Evolutionary conservation across 306 rosid species (phyloP), one percentile per base, ranked within the genome.

Genomic region (Quercus ilex): DNA sequence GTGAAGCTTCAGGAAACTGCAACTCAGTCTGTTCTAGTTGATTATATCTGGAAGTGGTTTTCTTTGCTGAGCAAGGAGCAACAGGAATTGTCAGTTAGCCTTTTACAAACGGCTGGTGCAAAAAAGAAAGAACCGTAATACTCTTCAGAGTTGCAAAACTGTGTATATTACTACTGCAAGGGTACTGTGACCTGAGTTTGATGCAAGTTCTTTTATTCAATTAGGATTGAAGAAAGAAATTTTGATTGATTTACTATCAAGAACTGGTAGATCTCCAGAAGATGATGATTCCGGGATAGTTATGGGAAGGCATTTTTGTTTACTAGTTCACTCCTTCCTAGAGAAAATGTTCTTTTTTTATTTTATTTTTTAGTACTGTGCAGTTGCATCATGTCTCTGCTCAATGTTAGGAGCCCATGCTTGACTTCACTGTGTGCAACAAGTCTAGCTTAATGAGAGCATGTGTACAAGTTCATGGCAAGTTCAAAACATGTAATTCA

Each of bases 41-140:
- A 83, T 71, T 78, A 73, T 73, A 82, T 92, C 21, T 83, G 87
- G 64, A 83, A 76, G 78, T 94, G 97, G 98, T 90, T 86, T 80
- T 85, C 85, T 57, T 81, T 73, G 71, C 85, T 94, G 78, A 86
- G 70, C 80, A 86, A 82, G 72, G 88, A 88, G 85, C 86, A 89
- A 77, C 87, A 85, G 69, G 84, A 89, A 35, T 73, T 89, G 80
- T 78, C 93, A 2, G 78, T 80, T 52, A 80, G 71, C 77, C 73
- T 90, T 78, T 79, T 92, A 55, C 84, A 74, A 69, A 9, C 73
- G 53, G 38, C 69, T 51, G 82, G 76, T 75, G 84, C 70, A 60
- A 41, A 67, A 71, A 78, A 11, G 71, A 77, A 65, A 23, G 28
- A 67, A 35, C 26, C 8, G 52, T 4, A 14, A 8, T 35, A 4